Percentiles rank a stretch among this genome's conserved stretches.
Conservation (phyloP, 228 moss, liverwort and hornwort genomes). For the Sphagnum fallax region DNA sequence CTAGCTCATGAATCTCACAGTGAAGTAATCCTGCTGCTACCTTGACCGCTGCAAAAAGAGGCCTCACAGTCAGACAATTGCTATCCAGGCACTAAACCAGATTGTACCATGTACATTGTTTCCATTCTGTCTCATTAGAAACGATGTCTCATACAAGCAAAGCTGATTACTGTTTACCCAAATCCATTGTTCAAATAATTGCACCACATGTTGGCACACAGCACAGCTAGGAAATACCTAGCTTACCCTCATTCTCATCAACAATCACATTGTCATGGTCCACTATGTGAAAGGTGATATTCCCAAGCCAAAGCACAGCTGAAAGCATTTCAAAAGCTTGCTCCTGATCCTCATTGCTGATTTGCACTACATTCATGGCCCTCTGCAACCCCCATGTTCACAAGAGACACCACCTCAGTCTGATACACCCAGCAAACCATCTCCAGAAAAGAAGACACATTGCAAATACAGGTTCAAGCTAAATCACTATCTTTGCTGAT, state of each 20-base stretch:
- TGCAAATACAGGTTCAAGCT: not conserved
- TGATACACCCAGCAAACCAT: not conserved
- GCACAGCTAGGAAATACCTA: too few species aligned
- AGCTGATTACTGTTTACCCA: too few species aligned
- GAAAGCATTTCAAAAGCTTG: slow-evolving; percentile 91
- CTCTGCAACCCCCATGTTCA: slow-evolving; percentile 33
- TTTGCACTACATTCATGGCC: slow-evolving; percentile 98
- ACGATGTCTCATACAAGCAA: too few species aligned
- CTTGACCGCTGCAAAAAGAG: slow-evolving; percentile 53
- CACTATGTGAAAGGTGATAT: slow-evolving; percentile 61
- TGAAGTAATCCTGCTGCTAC: slow-evolving; percentile 77
- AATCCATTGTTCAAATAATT: too few species aligned
- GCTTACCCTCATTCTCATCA: slow-evolving; percentile 69
- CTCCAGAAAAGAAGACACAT: not conserved
- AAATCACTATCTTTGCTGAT: not conserved
- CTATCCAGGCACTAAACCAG: too few species aligned
- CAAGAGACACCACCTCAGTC: not conserved
- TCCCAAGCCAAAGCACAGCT: slow-evolving; percentile 93
- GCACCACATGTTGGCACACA: too few species aligned
- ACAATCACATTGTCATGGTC: slow-evolving; percentile 83
- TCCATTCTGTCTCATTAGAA: too few species aligned
- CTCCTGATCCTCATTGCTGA: slow-evolving; percentile 81
- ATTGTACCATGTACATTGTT: too few species aligned
- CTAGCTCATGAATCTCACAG: slow-evolving; percentile 72
- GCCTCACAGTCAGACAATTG: not conserved